Evolutionary conservation across 257 asterid genomes (phyloP), one percentile per base, ranked within the genome.

Genomic region (Penstemon eatonii): DNA sequence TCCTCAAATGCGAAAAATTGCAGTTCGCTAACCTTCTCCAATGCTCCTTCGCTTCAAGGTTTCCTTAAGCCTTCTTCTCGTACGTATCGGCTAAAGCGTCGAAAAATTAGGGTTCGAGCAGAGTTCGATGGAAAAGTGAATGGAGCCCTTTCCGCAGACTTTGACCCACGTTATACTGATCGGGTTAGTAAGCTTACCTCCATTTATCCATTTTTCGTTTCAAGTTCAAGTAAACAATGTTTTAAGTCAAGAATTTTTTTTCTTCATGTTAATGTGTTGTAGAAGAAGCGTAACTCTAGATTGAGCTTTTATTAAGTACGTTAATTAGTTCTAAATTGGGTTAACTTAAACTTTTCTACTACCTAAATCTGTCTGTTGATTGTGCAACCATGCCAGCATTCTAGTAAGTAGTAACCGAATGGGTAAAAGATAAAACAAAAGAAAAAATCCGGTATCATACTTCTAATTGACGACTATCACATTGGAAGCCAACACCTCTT

Each of bases 151-250:
- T 86, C 95, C 43, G 75, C 87, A 72, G 99, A 90, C 54, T 84
- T 84, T 36, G 99, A 90, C 85, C 74, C 95, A 69, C 96, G 99
- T 55, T 88, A 78, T 60, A 57, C 78, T 54, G 96, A 93, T 82
- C 82, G 97, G 95, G 99, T 93, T 65, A 75, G 88, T 67, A 36
- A 56, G 6, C 69, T 63, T 3, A 5, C n/a, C 37, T 36, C 56
- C 44, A 0, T 71, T 51, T 63, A 42, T 40, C 59, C 39, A 4
- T 33, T 19, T 4, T 67, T 15, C 44, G 59, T 75, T 15, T 15
- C 0, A 15, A 15, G 18, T 15, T 15, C 18, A 15, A 15, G 18
- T 15, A 15, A 15, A 15, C 18, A 15, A 15, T 15, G 18, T 15
- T 15, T 15, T 15, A 15, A 15, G 18, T 15, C 18, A 15, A 36